Conservation (phyloP, 805 yeast genomes). For the Yamadazyma scolyti region DNA sequence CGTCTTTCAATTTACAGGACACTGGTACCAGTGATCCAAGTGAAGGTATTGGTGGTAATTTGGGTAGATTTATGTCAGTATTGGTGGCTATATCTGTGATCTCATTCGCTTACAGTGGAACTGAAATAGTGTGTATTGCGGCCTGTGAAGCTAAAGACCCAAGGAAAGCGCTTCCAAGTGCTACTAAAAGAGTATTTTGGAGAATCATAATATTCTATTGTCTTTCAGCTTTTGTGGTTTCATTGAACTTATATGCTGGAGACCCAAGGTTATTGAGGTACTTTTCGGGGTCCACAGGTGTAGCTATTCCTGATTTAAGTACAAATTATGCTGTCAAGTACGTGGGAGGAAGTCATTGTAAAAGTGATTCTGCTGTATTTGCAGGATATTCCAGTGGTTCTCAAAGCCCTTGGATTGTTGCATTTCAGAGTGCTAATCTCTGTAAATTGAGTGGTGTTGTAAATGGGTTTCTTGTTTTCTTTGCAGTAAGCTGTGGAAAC, state of each 20-base stretch:
- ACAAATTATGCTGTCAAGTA: constrained; percentile 26
- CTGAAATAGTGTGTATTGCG: constrained; percentile 78
- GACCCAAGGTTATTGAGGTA: constrained; percentile 69
- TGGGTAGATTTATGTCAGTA: constrained; percentile 60
- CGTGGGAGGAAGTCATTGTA: constrained; percentile 36
- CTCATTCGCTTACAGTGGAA: constrained; percentile 75
- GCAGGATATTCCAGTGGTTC: constrained; percentile 38
- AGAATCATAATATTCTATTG: constrained; percentile 64
- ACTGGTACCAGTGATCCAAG: constrained; percentile 40
- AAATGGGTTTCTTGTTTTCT: constrained; percentile 46
- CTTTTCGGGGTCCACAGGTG: constrained; percentile 35
- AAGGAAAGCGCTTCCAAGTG: constrained; percentile 69
- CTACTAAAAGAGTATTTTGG: constrained; percentile 72
- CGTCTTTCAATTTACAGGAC: constrained; percentile 65
- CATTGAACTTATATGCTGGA: constrained; percentile 71
- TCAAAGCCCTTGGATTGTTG: constrained; percentile 45
- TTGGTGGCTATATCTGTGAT: constrained; percentile 61
- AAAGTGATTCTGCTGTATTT: constrained; percentile 16
- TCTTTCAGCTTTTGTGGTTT: constrained; percentile 63
- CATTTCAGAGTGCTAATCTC: constrained; percentile 35
- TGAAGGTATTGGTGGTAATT: constrained; percentile 57
- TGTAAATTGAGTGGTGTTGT: constrained; percentile 34
- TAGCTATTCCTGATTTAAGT: constrained; percentile 15
- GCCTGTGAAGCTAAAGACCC: constrained; percentile 87
- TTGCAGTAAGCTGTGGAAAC: constrained; percentile 43